Base-by-base conservation (phyloP, 2,329 filamentous ascomycete species). In the Trichoderma pleuroti region DNA sequence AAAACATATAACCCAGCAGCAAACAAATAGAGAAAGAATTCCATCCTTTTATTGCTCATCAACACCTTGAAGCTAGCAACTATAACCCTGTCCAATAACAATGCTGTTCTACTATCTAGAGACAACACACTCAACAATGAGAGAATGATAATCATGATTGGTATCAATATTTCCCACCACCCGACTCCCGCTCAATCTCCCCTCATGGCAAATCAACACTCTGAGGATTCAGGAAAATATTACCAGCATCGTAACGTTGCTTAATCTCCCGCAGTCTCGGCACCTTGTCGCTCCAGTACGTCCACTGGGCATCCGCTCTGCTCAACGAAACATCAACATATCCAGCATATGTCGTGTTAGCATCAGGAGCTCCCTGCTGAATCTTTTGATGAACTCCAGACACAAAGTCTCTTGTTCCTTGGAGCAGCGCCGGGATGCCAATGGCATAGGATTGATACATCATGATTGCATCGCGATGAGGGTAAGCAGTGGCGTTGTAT, bases 381-480 rank as follows among this genome's bases (percentile, higher is more conserved):
- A 88, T 82, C 32, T 74, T 80, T 14, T 79, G 72, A 75, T 88
- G 85, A 59, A 91, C 80, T 7, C 84, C 84, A 18, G 81, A 79
- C 49, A 90, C 76, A 68, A 90, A 90, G 1, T 79, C 74, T 68
- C 80, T 83, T 2, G 85, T 87, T 14, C 78, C 80, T n/a, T 80
- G 72, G 1, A 80, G 82, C 16, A 90, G 75, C 1, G 78, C 78
- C 0, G 82, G 79, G 0, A 87, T 74, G 21, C 85, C 86, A 57
- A 91, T 75, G 10, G 83, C 87, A 75, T 91, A 91, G 0, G 85
- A 86, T 75, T 91, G 87, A 76, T 89, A 85, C 80, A 89, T 90
- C 79, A 91, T 86, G 52, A 90, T 74, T 73, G 87, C 87, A 80
- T 91, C 87, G 60, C 90, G 86, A 75, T 91, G 89, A 1, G 86